Conservation (phyloP, 495 filamentous ascomycete species). For the Talaromyces nanjingensis region DNA sequence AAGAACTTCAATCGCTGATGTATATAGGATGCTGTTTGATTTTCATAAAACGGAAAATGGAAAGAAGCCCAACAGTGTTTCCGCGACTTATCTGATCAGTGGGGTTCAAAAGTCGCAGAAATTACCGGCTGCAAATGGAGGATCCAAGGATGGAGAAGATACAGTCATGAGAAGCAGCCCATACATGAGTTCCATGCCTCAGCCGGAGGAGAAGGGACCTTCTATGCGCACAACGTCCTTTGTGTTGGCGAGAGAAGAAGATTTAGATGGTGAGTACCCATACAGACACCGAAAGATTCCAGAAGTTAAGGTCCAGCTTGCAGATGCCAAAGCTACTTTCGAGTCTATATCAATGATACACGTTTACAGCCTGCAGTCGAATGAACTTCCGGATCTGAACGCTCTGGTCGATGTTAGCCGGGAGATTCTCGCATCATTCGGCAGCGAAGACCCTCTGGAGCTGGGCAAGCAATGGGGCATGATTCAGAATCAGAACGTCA, state of each 20-base stretch:
- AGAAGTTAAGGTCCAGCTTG: conserved; percentile 10
- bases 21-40: conserved; percentile 76
- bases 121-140: conserved; percentile 25
- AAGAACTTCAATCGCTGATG: not conserved
- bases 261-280: conserved; percentile 57
- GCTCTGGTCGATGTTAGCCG: conserved; percentile 61
- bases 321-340: conserved; percentile 64
- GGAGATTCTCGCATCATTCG: conserved; percentile 46
- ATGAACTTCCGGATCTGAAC: conserved; percentile 67
- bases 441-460: conserved; percentile 57
- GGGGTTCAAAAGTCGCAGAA: conserved; percentile 45
- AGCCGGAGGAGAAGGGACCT: conserved; percentile 33
- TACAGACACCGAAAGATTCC: not conserved
- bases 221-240: conserved; percentile 46
- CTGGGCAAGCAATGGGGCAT: conserved; percentile 57
- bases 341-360: conserved; percentile 68
- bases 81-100: conserved; percentile 83
- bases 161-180: conserved; percentile 68
- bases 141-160: conserved; percentile 50
- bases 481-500: conserved; percentile 60
- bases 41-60: conserved; percentile 75
- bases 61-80: conserved; percentile 63
- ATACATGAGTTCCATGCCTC: conserved; percentile 53
- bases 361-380: conserved; percentile 76
- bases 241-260: conserved; percentile 71